phyloP scores from a whole-genome alignment of 306 rosid species.

The Corylus heterophylla region DNA sequence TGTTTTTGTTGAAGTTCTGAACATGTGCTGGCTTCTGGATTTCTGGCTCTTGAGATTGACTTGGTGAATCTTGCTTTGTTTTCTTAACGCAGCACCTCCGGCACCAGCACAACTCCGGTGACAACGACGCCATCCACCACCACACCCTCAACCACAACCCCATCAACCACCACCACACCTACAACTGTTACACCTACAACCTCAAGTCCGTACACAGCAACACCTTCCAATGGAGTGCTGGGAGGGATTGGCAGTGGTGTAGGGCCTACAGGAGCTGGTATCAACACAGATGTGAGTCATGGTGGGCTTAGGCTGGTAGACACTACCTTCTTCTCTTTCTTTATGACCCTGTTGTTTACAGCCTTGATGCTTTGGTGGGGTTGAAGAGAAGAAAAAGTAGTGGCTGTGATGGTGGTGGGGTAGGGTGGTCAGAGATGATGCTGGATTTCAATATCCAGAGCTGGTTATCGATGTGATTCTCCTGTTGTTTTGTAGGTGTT shows the following conservation, averaged over 20 bases:
- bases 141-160: constrained; percentile 9
- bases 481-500: constrained; percentile 47
- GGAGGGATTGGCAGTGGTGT: constrained; percentile 75
- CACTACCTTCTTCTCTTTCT: constrained; percentile 26
- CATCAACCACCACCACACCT: constrained; percentile 5
- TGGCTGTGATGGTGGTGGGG: constrained; percentile 26
- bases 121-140: constrained; percentile 32
- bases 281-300: constrained; percentile 62
- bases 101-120: constrained; percentile 45
- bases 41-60: not conserved
- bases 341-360: constrained; percentile 35
- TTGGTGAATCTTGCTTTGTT: constrained; percentile 6
- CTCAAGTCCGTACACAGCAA: constrained; percentile 36
- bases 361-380: constrained; percentile 60
- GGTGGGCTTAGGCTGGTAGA: constrained; percentile 41
- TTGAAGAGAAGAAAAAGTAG: constrained; percentile 24
- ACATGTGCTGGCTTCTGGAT: not conserved
- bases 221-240: constrained; percentile 54
- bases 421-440: constrained; percentile 27
- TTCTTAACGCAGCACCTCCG: constrained; percentile 39
- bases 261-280: constrained; percentile 74
- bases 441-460: constrained; percentile 35
- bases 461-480: constrained; percentile 40
- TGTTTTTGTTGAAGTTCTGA: not conserved
- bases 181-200: constrained; percentile 37